These are phyloP conservation scores for Phyllostachys edulis DNA, from an alignment of 176 grass and related monocot species.

Conservation along the genomic window DNA sequence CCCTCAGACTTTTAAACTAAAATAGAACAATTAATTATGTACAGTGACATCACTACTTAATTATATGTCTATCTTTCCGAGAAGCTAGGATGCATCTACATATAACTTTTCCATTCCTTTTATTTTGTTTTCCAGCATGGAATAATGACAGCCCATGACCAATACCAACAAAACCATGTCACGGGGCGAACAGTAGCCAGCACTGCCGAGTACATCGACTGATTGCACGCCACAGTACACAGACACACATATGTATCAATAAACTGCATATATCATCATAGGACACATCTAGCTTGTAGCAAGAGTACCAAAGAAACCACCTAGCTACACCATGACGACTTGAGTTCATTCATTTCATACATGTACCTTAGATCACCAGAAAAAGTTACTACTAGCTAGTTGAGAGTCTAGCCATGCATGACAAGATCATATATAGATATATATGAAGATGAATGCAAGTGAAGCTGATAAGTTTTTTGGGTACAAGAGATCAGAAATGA, in stretches of 20 bases:
- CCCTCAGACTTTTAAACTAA: not conserved
- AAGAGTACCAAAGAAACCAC: slow-evolving; percentile 2
- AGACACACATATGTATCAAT: slow-evolving; percentile 23
- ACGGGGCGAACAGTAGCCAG: slow-evolving; percentile 49
- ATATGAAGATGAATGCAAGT: not conserved
- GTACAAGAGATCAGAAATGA: not conserved
- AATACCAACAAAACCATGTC: slow-evolving; percentile 49
- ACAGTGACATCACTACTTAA: not conserved
- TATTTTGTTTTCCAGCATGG: slow-evolving; percentile 1
- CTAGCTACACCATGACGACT: not conserved
- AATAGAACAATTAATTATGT: not conserved
- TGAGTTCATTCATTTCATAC: not conserved
- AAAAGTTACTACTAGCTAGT: not conserved
- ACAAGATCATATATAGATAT: not conserved
- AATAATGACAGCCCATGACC: slow-evolving; percentile 48
- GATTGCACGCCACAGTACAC: slow-evolving; percentile 46
- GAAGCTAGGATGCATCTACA: not conserved
- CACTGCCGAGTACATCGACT: slow-evolving; percentile 40
- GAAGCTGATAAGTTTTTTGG: not conserved
- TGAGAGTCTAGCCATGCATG: not conserved
- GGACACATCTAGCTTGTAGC: not conserved
- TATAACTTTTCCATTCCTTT: not conserved
- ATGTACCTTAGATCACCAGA: not conserved
- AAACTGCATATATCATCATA: slow-evolving; percentile 21
- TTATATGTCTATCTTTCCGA: not conserved